Percentiles rank a stretch among this genome's conserved stretches.
phyloP scores from a whole-genome alignment of 495 filamentous ascomycete genomes.

The Xylaria palmicola region DNA sequence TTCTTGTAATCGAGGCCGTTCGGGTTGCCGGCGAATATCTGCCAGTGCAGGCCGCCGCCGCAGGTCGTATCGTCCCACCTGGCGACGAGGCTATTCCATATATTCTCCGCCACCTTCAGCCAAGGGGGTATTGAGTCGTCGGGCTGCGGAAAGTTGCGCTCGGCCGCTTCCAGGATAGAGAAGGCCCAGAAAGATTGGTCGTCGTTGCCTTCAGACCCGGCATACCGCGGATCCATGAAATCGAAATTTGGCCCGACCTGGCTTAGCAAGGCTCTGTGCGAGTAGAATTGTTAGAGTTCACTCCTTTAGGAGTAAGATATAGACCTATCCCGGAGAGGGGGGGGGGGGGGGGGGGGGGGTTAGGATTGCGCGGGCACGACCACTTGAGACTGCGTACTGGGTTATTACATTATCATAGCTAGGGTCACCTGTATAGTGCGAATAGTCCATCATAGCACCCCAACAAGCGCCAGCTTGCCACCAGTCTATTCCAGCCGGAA shows the following conservation, averaged over 20 bases:
- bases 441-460: conserved; percentile 77
- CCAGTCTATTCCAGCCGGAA: conserved; percentile 59
- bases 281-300: not conserved
- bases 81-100: conserved; percentile 44
- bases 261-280: conserved; percentile 52
- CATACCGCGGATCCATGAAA: conserved; percentile 53
- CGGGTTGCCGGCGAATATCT: conserved; percentile 74
- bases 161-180: conserved; percentile 68
- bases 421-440: conserved; percentile 74
- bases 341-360: too few relatives aligned
- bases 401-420: conserved; percentile 68
- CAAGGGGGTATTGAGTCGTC: conserved; percentile 55
- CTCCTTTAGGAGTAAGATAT: not conserved
- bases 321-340: too few relatives aligned
- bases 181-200: conserved; percentile 84
- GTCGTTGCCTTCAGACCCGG: conserved; percentile 60
- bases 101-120: conserved; percentile 54
- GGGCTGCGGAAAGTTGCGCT: conserved; percentile 69
- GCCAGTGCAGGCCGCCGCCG: conserved; percentile 75
- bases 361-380: too few relatives aligned
- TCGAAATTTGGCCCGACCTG: conserved; percentile 63
- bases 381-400: conserved; percentile 35
- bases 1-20: conserved; percentile 74
- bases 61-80: conserved; percentile 72
- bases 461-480: conserved; percentile 77